These are phyloP conservation scores for Blastocystis sp. DNA, from an alignment of 352 stramenopile species.

Conservation along the genomic window DNA sequence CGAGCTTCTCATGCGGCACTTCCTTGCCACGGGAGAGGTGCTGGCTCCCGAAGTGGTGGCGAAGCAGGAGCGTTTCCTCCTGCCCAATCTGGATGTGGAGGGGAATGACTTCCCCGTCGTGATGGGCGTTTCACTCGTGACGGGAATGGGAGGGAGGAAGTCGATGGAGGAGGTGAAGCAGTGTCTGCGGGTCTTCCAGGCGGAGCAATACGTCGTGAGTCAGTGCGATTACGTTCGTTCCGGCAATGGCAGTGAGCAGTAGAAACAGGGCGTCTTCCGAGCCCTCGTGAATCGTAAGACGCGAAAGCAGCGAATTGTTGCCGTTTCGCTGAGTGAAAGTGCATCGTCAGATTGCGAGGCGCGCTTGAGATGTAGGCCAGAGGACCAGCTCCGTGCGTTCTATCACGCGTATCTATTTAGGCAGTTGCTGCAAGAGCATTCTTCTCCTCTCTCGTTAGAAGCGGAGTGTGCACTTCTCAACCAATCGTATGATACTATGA, in stretches of 20 bases:
- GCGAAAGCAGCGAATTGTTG: slow-evolving; percentile 8
- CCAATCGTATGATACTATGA: background rate
- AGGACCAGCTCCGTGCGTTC: slow-evolving; percentile 30
- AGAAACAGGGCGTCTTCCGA: slow-evolving; percentile 34
- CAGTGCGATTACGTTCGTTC: background rate
- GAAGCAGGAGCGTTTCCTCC: slow-evolving; percentile 15
- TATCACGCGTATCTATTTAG: slow-evolving; percentile 50
- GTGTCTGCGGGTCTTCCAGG: slow-evolving; percentile 17
- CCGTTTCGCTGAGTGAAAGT: slow-evolving; percentile 2
- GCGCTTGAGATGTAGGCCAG: background rate
- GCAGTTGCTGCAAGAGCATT: background rate
- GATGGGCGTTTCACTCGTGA: slow-evolving; percentile 5
- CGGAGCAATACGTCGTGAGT: slow-evolving; percentile 1
- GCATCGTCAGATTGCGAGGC: background rate
- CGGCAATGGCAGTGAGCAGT: background rate
- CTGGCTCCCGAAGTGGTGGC: background rate
- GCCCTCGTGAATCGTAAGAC: background rate
- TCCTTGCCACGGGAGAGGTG: background rate
- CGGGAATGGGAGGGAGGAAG: background rate
- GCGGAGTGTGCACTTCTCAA: too few species aligned
- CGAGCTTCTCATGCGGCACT: slow-evolving; percentile 41
- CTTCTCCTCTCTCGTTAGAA: background rate
- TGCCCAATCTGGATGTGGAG: slow-evolving; percentile 38
- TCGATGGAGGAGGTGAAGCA: background rate
- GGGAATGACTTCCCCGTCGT: background rate